Evolutionary conservation across 805 yeast genomes (phyloP), one percentile per base, ranked within the genome.

Genomic region (Candida silvicultrix): DNA sequence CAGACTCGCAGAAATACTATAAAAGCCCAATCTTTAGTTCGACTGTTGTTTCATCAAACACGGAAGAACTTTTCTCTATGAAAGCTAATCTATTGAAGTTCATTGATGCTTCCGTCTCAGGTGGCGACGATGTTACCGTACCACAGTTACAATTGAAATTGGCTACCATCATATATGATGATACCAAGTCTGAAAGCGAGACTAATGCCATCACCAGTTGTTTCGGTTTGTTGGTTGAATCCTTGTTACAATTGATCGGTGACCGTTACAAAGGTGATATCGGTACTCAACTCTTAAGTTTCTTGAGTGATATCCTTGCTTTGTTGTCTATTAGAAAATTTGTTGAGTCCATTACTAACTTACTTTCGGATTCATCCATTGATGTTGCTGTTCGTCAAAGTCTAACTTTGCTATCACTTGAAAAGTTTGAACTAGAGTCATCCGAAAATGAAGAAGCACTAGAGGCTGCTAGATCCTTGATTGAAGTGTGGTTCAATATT

Each of bases 281-380:
- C 21, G 6, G 49, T 3, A n/a, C 28, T 3, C 69, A 68, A 31
- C 65, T 83, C 44, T 79, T 80, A 59, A 72, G 70, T 23, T 64
- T 87, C 43, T 70, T 92, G 51, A 77, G 80, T 31, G 78, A 77
- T 52, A 67, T 83, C 51, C 67, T 92, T 48, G 80, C 80, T 47
- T 69, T 89, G 50, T 69, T 92, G 44, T 97, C 98, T 28, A 76
- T 89, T 51, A 74, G 74, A 50, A 76, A 80, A 52, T 90, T 87
- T 61, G 83, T 84, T 25, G 69, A 73, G 16, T 78, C 95, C 2
- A 74, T 85, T 21, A 67, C 74, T 23, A 67, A 71, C 9, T 58
- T 81, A 42, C 47, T 65, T 39, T 48, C 49, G 8, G 54, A 51
- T 23, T 54, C 49, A 18, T 48, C 54, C 14, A 52, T 78, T 12